Percentiles rank a stretch among this genome's conserved stretches.
Conservation (phyloP, 305 asterid species). For the Rubia tinctorum region DNA sequence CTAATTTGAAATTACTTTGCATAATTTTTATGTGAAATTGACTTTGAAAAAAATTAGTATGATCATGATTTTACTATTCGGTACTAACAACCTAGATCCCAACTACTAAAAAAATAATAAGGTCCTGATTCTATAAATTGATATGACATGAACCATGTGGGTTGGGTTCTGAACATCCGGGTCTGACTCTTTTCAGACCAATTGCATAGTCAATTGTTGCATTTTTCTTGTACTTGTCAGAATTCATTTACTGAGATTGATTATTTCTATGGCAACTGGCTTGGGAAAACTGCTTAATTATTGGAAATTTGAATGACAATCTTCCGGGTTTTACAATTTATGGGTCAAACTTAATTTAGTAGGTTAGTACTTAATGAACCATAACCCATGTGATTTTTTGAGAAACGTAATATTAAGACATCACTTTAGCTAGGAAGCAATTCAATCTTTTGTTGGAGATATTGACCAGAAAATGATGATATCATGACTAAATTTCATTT, state of each 20-base stretch:
- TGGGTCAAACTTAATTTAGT: background rate
- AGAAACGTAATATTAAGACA: background rate
- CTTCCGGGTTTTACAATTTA: background rate
- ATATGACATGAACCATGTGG: constrained; percentile 9
- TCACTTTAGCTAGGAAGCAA: background rate
- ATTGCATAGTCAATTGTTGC: background rate
- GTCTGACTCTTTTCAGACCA: background rate
- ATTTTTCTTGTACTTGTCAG: background rate
- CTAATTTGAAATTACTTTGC: too few relatives aligned
- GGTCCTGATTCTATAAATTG: too few relatives aligned
- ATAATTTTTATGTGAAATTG: too few relatives aligned
- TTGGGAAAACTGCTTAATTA: background rate
- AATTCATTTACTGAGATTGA: background rate
- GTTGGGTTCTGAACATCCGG: background rate
- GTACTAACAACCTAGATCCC: too few relatives aligned
- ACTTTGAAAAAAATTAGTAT: too few relatives aligned
- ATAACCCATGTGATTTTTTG: background rate
- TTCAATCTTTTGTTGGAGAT: background rate
- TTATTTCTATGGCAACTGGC: background rate
- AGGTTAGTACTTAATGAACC: background rate
- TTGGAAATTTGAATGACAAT: background rate
- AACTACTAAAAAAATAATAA: too few relatives aligned
- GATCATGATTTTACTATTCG: too few relatives aligned
- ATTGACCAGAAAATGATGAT: too few relatives aligned
- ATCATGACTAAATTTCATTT: too few relatives aligned